Conservation (phyloP, 2,329 filamentous ascomycete genomes). For the Blastomyces gilchristii region DNA sequence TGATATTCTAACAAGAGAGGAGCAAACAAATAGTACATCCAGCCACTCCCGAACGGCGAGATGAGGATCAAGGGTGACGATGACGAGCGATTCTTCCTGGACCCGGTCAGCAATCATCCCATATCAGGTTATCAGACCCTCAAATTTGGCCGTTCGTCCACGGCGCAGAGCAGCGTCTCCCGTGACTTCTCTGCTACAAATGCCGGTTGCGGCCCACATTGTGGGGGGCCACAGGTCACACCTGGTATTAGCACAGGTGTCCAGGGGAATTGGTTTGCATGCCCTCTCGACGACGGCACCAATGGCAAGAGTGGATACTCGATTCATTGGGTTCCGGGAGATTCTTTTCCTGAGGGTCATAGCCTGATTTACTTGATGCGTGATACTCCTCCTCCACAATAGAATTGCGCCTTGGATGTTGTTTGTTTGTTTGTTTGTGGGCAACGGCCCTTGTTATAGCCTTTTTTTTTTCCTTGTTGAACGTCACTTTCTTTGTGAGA, state of each 20-base stretch:
- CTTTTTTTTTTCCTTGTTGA: no score
- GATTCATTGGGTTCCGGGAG: neutral
- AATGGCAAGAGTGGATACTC: neutral
- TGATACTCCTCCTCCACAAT: neutral
- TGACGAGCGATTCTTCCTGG: neutral
- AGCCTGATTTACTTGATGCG: slow-evolving; percentile 4
- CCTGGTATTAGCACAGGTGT: neutral
- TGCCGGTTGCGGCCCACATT: slow-evolving; percentile 4
- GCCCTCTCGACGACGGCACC: neutral
- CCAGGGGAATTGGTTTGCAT: slow-evolving; percentile 2
- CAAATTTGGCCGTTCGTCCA: neutral
- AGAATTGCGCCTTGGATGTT: neutral
- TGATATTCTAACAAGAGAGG: neutral
- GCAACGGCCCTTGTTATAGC: no score
- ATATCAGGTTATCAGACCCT: neutral
- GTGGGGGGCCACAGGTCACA: neutral
- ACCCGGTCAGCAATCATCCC: neutral
- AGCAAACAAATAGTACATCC: neutral
- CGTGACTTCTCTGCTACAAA: neutral
- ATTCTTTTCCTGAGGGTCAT: neutral
- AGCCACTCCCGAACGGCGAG: neutral
- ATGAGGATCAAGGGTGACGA: neutral
- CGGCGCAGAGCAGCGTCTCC: neutral
- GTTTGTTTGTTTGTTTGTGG: neutral
- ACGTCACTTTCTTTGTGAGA: neutral